Evolutionary conservation across 75 land plant species (phyloP), one percentile per base, ranked within the genome.

Genomic region (Sequoiadendron giganteum): DNA sequence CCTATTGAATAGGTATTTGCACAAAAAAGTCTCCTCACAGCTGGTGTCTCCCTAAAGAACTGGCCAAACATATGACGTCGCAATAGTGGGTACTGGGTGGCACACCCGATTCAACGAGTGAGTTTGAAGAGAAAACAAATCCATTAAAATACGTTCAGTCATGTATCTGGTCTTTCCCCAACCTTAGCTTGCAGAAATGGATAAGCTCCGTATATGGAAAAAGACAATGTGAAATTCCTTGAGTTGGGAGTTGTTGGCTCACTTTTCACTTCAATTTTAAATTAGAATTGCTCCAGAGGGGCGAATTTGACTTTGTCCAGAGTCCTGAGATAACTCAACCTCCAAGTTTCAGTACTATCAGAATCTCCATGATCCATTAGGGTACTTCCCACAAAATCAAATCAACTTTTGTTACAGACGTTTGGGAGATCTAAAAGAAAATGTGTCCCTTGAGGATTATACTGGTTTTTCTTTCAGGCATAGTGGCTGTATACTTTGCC

Each of bases 371-470:
- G n/a, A 65, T 0, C n/a, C 70, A 58, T 58, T 58, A 58, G 19
- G 19, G 65, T 5, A 58, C 25, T 58, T 58, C 65, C 25, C 65
- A 58, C 25, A 58, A 21, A 58, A 19, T 58, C 5, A 19, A 58
- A 18, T 58, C 0, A 25, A 65, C 70, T 6, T 65, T 65, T 6
- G 70, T 65, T 65, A 6, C 25, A 58, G 5, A 21, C 65, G 21
- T 21, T 21, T 8, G 5, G 70, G 28, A 65, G 70, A 65, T 6
- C n/a, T 65, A 7, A 65, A 32, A 75, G 9, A 34, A 75, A 75
- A 95, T 95, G 96, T 95, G 96, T 89, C 96, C 96, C 34, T 39
- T 95, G 81, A 90, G 96, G 58, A 85, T 95, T 54, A 85, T 95
- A 10, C 87, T 95, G 84, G 90, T 95, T 77, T 94, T 95, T 85